Evolutionary conservation across 441 rosid species (phyloP), one percentile per base, ranked within the genome.

Genomic region (Breynia disticha): DNA sequence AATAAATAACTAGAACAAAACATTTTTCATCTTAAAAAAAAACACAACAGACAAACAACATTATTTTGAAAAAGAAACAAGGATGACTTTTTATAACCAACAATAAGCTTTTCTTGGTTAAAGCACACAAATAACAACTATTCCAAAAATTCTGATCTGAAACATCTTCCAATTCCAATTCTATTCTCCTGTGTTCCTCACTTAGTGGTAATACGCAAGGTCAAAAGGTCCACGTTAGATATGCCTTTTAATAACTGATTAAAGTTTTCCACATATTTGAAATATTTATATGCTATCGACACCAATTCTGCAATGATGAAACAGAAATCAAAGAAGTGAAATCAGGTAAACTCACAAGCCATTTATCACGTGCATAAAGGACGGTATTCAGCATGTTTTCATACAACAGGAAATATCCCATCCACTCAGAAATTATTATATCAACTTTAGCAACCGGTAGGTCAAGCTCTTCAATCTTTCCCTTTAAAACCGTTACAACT

Each of bases 391-490:
- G 63, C 99, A 94, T 94, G 59, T 94, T 94, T 73, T 94, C 99
- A 51, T 80, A 94, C 75, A 94, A 68, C 64, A 94, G 66, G 71
- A 94, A 94, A 72, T 94, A 94, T 35, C 97, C 99, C 99, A 90
- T 94, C 97, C 99, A 90, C 75, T 94, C 97, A 17, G 97, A 94
- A 61, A 94, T 83, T 49, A 94, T 94, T 59, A 94, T 81, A 73
- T 94, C 99, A 49, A 94, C 99, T 76, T 85, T 85, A 28, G 75
- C 64, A 7, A 76, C 80, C 1, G 99, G 99, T 22, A 94, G 88
- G 76, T 85, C 99, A 52, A 89, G 72, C 64, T 94, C 99, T 75
- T 94, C 99, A 5, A 94, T 75, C 85, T 94, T 89, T 32, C 99
- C 97, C 79, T 89, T 94, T 77, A 94, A 66, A 73, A 94, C 95